Evolutionary conservation across 2,329 filamentous ascomycete genomes (phyloP), one percentile per base, ranked within the genome.

Genomic region (Neofusicoccum kwambonambiense): DNA sequence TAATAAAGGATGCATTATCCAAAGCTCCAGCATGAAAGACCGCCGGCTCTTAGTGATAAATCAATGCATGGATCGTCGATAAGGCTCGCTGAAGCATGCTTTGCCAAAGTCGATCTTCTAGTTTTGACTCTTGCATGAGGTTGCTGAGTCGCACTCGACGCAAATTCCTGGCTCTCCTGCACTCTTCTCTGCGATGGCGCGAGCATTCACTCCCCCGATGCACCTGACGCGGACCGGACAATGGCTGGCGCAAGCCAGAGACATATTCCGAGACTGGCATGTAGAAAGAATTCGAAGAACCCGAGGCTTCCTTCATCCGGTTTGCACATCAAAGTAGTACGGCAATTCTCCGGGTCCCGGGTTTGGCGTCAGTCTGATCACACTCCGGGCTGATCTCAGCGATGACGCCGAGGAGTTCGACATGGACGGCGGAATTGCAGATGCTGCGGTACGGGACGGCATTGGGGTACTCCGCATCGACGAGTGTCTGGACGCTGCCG

Each of bases 311-410:
- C 35, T 35, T 65, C 58, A 65, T 22, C 64, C 58, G 13, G 41
- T 50, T 22, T 57, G 39, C n/a, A 56, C n/a, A 13, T 65, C 57
- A n/a, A 47, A 65, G 27, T 54, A 54, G 22, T 62, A 65, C 3
- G 64, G 64, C 19, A 62, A 17, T 8, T 65, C 57, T 27, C 57
- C 64, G 6, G 64, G 64, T 4, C 57, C 22, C 5, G 64, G 64
- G 37, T 65, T 62, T 11, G 57, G 64, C 34, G 57, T 65, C 27
- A 65, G 35, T 19, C 57, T 52, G 27, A 65, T 65, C 17, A 65
- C 64, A 34, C 64, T 65, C 27, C 58, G 54, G 39, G 64, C 64
- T 1, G 49, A 57, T 35, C 62, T 39, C 1, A 64, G n/a, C 15
- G 62, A 64, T 7, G 62, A 57, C 11, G 47, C 22, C 13, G 49